Conservation (phyloP, 2,329 filamentous ascomycete genomes). For the Mycogone perniciosa region DNA sequence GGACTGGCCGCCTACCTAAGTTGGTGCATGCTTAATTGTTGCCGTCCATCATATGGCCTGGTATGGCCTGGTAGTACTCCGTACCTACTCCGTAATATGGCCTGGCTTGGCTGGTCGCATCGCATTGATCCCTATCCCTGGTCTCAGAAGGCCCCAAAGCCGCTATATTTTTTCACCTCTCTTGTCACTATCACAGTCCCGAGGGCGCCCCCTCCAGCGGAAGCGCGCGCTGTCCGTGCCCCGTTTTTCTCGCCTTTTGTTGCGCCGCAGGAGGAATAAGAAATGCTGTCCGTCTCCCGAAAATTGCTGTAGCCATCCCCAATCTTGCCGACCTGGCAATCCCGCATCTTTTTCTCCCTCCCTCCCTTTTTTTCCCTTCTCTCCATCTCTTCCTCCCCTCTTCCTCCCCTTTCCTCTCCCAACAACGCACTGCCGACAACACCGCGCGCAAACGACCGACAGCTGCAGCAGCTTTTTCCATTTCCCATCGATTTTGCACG, state of each 20-base stretch:
- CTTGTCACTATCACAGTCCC: neutral
- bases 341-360: constrained; percentile 20
- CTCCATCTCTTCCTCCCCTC: constrained; percentile 19
- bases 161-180: neutral
- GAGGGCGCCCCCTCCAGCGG: neutral
- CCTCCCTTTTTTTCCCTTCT: constrained; percentile 17
- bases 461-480: constrained; percentile 17
- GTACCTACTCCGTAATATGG: too few relatives aligned
- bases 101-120: too few relatives aligned
- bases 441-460: constrained; percentile 23
- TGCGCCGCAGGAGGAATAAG: constrained; percentile 9
- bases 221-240: constrained; percentile 12
- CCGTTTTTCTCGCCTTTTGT: constrained; percentile 13
- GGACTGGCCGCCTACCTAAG: neutral
- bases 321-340: constrained; percentile 16
- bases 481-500: constrained; percentile 36
- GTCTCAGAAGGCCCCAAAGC: neutral
- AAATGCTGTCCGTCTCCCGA: constrained; percentile 8
- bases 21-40: neutral
- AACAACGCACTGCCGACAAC: constrained; percentile 18
- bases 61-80: too few relatives aligned
- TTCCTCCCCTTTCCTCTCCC: constrained; percentile 18
- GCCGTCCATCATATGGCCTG: too few relatives aligned
- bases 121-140: neutral
- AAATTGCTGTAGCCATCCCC: constrained; percentile 22